These are phyloP conservation scores for Ceratocystis cacaofunesta DNA, from an alignment of 2,329 filamentous ascomycete genomes.

Conservation along the genomic window DNA sequence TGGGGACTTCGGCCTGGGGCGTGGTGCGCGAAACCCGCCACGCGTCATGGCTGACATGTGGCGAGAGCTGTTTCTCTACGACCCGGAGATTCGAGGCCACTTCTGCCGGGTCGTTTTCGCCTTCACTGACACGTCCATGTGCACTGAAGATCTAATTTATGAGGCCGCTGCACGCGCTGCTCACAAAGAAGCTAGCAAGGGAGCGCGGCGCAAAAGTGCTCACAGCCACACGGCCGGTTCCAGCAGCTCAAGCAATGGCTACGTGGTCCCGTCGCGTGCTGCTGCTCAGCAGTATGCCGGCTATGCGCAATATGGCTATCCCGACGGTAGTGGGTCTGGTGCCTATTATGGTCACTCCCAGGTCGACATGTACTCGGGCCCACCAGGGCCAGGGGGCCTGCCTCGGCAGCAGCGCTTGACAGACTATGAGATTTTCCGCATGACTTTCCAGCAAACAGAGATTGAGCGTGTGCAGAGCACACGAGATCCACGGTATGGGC, in stretches of 20 bases:
- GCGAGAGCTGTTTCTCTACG: conserved; percentile 49
- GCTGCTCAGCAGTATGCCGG: neutral
- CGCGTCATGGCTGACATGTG: conserved; percentile 50
- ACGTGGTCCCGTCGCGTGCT: conserved; percentile 13
- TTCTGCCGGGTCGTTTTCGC: conserved; percentile 49
- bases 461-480: conserved; percentile 35
- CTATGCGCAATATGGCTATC: neutral
- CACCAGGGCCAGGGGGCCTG: neutral
- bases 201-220: conserved; percentile 13
- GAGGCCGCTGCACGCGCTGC: conserved; percentile 25
- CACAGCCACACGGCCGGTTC: neutral
- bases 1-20: conserved; percentile 50
- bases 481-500: conserved; percentile 39
- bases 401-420: conserved; percentile 16
- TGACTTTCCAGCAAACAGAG: conserved; percentile 36
- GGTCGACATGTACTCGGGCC: conserved; percentile 8
- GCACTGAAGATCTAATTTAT: conserved; percentile 37
- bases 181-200: conserved; percentile 36
- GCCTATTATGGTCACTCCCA: conserved; percentile 20
- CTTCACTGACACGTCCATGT: conserved; percentile 43
- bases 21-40: conserved; percentile 48
- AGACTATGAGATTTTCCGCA: conserved; percentile 40
- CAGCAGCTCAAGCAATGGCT: conserved; percentile 20
- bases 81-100: conserved; percentile 46
- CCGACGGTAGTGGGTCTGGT: conserved; percentile 24